Percentiles rank a stretch among this genome's conserved stretches.
Evolutionary conservation across 176 grass and related monocot genomes (phyloP).

Genomic region (Eragrostis curvula): DNA sequence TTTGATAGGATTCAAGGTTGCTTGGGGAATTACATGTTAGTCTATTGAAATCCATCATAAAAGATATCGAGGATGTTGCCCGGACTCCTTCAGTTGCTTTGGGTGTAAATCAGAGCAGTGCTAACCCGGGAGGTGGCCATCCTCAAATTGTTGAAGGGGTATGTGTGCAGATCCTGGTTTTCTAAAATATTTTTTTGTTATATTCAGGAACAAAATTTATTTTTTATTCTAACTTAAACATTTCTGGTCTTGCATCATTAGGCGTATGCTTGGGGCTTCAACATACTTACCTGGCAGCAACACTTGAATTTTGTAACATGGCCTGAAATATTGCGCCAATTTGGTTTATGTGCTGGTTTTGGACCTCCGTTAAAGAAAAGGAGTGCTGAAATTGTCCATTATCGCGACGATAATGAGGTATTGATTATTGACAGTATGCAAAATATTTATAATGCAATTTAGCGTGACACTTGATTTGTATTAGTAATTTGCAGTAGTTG

Average conservation of each 20-base stretch:
- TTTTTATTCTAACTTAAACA: constrained; percentile 10
- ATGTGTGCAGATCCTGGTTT: constrained; percentile 28
- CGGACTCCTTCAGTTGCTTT: constrained; percentile 70
- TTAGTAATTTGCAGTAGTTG: constrained; percentile 11
- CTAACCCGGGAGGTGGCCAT: constrained; percentile 82
- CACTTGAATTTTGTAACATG: constrained; percentile 86
- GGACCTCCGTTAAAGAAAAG: constrained; percentile 86
- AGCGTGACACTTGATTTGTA: constrained; percentile 9
- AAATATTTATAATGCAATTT: not conserved
- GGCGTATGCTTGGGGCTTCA: constrained; percentile 94
- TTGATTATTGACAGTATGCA: constrained; percentile 19
- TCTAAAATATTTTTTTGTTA: constrained; percentile 20
- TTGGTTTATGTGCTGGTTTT: constrained; percentile 89
- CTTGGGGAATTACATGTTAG: constrained; percentile 85
- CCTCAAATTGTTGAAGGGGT: constrained; percentile 90
- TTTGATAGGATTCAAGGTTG: constrained; percentile 80
- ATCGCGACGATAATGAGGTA: constrained; percentile 82
- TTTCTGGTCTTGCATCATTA: constrained; percentile 45
- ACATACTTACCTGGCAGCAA: constrained; percentile 81
- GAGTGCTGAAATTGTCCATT: constrained; percentile 48
- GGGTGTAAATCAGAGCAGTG: constrained; percentile 75
- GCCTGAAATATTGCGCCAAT: constrained; percentile 90
- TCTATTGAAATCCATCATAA: constrained; percentile 87
- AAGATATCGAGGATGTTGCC: constrained; percentile 95
- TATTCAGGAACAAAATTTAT: not conserved